These are phyloP conservation scores for Globisporangium nunn DNA, from an alignment of 352 stramenopile genomes.

Conservation along the genomic window DNA sequence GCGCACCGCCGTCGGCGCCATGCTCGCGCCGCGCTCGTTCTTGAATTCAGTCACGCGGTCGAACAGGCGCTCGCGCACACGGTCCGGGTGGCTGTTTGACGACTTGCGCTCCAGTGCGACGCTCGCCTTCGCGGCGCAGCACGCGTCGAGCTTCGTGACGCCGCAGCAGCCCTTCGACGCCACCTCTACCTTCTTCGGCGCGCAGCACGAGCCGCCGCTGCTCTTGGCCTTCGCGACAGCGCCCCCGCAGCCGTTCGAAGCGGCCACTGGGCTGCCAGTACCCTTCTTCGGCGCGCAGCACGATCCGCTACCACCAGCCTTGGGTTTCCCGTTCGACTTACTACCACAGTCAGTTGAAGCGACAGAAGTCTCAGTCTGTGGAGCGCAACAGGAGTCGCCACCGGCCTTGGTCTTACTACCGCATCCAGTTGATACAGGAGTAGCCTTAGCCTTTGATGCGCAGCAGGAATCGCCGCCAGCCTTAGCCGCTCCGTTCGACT, in stretches of 20 bases:
- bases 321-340: background rate
- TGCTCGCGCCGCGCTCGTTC: slow-evolving; percentile 16
- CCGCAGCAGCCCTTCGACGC: slow-evolving; percentile 2
- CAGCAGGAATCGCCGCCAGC: slow-evolving; percentile 1
- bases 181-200: background rate
- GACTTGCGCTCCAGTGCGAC: background rate
- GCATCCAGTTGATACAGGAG: background rate
- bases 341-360: background rate
- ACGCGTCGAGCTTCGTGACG: background rate
- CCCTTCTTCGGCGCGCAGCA: slow-evolving; percentile 4
- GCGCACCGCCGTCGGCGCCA: slow-evolving; percentile 3
- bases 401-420: background rate
- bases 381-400: slow-evolving; percentile 1
- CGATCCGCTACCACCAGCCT: background rate
- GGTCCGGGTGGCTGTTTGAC: slow-evolving; percentile 6
- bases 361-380: background rate
- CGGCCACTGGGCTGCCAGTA: background rate
- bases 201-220: background rate
- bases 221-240: background rate
- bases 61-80: slow-evolving; percentile 24
- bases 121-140: slow-evolving; percentile 2
- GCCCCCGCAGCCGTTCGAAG: background rate
- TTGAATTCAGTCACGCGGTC: slow-evolving; percentile 35
- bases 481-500: no score
- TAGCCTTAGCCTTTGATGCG: background rate